phyloP scores from a whole-genome alignment of 2,329 filamentous ascomycete genomes.

The Lachnellula occidentalis region DNA sequence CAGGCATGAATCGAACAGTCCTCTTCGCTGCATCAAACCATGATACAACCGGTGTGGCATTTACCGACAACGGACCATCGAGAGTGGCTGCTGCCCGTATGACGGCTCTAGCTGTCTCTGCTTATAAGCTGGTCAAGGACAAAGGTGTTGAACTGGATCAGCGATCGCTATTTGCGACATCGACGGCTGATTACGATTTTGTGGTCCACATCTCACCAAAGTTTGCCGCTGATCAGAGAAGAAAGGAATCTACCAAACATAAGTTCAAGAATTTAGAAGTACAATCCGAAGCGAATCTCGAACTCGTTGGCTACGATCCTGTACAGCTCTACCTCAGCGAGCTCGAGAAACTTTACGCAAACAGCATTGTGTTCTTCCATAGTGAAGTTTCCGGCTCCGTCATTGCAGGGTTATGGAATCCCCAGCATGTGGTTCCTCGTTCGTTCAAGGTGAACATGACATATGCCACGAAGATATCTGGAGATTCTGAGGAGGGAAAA shows the following conservation, averaged over 20 bases:
- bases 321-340: conserved; percentile 60
- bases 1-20: conserved; percentile 75
- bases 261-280: conserved; percentile 78
- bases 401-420: conserved; percentile 63
- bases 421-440: conserved; percentile 38
- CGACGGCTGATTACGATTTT: conserved; percentile 76
- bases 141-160: conserved; percentile 49
- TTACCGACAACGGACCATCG: conserved; percentile 68
- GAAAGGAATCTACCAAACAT: conserved; percentile 35
- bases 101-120: conserved; percentile 74
- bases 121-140: conserved; percentile 54
- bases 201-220: conserved; percentile 57
- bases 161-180: conserved; percentile 63
- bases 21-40: conserved; percentile 77
- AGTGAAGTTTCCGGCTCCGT: conserved; percentile 52
- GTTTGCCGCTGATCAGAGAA: conserved; percentile 31
- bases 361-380: conserved; percentile 74
- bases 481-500: conserved; percentile 38
- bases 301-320: conserved; percentile 53
- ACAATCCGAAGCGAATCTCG: conserved; percentile 38
- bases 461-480: conserved; percentile 57
- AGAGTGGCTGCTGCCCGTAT: conserved; percentile 82
- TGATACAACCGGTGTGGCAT: conserved; percentile 72
- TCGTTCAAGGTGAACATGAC: conserved; percentile 66
- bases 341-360: conserved; percentile 60